These are phyloP conservation scores for Raddia guianensis DNA, from an alignment of 176 grass and related monocot species.

Conservation along the genomic window DNA sequence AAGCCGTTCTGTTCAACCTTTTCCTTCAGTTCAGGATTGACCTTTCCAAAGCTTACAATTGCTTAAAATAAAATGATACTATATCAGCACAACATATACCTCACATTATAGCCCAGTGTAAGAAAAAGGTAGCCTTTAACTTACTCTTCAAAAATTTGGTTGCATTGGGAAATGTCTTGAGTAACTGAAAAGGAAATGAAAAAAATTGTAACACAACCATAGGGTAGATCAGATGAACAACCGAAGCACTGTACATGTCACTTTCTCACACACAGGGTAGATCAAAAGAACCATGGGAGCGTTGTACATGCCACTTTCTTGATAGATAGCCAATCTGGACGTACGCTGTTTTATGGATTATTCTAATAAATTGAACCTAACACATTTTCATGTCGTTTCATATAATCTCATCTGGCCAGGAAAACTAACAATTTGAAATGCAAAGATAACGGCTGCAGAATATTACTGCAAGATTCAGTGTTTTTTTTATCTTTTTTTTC, in stretches of 20 bases:
- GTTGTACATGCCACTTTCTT: conserved; percentile 10
- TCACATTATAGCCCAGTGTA: conserved; percentile 14
- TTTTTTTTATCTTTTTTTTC: too few relatives aligned
- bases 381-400: neutral
- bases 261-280: conserved; percentile 19
- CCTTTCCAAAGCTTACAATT: conserved; percentile 90
- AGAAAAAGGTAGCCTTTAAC: conserved; percentile 33
- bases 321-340: neutral
- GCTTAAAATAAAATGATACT: conserved; percentile 52
- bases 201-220: conserved; percentile 5
- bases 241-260: neutral
- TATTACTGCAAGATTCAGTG: neutral
- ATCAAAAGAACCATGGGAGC: neutral
- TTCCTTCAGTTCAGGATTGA: conserved; percentile 71
- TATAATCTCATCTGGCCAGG: neutral
- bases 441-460: conserved; percentile 6
- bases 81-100: conserved; percentile 36
- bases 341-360: neutral
- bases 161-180: conserved; percentile 73
- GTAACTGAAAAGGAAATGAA: conserved; percentile 60
- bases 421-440: conserved; percentile 6
- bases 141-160: conserved; percentile 74
- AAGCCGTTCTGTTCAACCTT: conserved; percentile 69
- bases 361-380: conserved; percentile 30
- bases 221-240: neutral